Percentiles rank a stretch among this genome's conserved stretches.
Evolutionary conservation across 345 rosid genomes (phyloP).

Genomic region (Murraya koenigii): DNA sequence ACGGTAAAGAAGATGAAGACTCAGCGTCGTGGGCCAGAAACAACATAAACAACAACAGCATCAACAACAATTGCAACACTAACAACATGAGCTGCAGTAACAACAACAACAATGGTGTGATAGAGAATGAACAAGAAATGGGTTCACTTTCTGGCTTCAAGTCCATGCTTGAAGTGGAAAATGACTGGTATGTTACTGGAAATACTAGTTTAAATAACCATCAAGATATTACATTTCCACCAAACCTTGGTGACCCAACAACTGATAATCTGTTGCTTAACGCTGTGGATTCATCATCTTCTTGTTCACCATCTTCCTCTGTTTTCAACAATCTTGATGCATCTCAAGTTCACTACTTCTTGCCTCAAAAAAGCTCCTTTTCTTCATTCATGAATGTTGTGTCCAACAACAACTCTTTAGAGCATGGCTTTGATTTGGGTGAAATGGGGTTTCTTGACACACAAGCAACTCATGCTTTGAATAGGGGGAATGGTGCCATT

Average conservation of each 20-base stretch:
- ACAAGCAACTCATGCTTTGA: constrained; percentile 39
- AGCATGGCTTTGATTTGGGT: constrained; percentile 48
- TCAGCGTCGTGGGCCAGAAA: constrained; percentile 30
- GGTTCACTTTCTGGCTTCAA: constrained; percentile 43
- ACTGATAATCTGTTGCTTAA: constrained; percentile 40
- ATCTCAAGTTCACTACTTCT: constrained; percentile 51
- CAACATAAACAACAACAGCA: constrained; percentile 4
- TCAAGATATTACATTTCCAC: constrained; percentile 41
- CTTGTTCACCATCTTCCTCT: constrained; percentile 57
- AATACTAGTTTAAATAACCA: constrained; percentile 30
- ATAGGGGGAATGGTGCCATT: constrained; percentile 29
- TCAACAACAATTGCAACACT: constrained; percentile 9
- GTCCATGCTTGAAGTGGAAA: constrained; percentile 54
- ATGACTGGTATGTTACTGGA: constrained; percentile 46
- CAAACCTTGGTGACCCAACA: constrained; percentile 40
- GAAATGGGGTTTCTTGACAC: constrained; percentile 53
- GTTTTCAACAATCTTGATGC: constrained; percentile 62
- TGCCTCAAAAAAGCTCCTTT: constrained; percentile 40
- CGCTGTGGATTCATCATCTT: constrained; percentile 51
- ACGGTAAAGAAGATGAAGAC: constrained; percentile 34
- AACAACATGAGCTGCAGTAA: background rate
- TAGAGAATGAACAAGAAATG: constrained; percentile 39
- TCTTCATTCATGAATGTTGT: constrained; percentile 45
- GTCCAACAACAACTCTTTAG: constrained; percentile 43
- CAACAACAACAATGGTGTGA: constrained; percentile 9